These are phyloP conservation scores for Boeremia exigua DNA, from an alignment of 2,329 filamentous ascomycete species.

Conservation along the genomic window DNA sequence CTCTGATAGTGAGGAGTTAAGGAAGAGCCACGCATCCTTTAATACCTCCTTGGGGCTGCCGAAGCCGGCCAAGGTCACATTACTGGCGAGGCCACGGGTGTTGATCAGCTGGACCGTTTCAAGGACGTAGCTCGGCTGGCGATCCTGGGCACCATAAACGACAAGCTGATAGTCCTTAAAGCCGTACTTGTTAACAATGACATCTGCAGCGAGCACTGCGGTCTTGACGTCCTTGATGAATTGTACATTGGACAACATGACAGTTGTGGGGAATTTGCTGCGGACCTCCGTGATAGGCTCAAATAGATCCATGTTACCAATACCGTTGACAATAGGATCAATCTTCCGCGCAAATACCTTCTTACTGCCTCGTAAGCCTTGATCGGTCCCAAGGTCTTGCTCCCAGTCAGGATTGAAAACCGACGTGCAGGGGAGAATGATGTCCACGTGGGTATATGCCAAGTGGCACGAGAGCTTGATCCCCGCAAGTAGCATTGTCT, in stretches of 20 bases:
- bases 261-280: conserved; percentile 65
- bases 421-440: neutral
- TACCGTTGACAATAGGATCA: conserved; percentile 70
- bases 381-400: conserved; percentile 64
- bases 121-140: neutral
- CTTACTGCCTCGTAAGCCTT: conserved; percentile 63
- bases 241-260: conserved; percentile 69
- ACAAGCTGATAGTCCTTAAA: conserved; percentile 68
- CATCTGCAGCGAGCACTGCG: conserved; percentile 67
- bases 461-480: conserved; percentile 51
- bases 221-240: conserved; percentile 69
- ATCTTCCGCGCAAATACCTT: conserved; percentile 66
- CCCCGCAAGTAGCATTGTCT: conserved; percentile 48
- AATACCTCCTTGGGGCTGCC: neutral
- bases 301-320: conserved; percentile 54
- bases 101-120: neutral
- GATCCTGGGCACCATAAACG: conserved; percentile 62
- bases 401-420: conserved; percentile 58
- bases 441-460: conserved; percentile 63
- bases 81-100: conserved; percentile 49
- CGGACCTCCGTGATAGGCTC: conserved; percentile 64
- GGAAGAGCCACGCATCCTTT: neutral
- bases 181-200: conserved; percentile 71
- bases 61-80: conserved; percentile 40
- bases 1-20: neutral